These are phyloP conservation scores for Pseudozyma sp. DNA, from an alignment of 1,284 basidiomycete genomes.

Conservation along the genomic window DNA sequence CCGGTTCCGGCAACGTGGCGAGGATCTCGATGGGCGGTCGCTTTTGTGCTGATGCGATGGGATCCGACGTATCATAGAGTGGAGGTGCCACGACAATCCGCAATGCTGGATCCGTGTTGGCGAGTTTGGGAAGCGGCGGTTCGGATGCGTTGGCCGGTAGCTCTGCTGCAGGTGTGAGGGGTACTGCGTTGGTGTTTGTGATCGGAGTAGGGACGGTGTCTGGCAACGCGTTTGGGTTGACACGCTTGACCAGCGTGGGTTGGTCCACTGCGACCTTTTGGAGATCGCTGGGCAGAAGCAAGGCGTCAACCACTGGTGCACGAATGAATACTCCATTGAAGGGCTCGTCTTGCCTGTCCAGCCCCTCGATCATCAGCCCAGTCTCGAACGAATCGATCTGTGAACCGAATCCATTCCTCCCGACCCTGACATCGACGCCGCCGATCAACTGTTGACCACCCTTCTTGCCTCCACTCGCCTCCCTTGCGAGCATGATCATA, in stretches of 20 bases:
- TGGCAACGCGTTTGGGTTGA: conserved; percentile 16
- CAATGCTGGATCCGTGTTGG: conserved; percentile 21
- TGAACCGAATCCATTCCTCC: conserved; percentile 80
- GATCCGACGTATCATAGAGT: conserved; percentile 39
- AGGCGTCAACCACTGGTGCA: conserved; percentile 77
- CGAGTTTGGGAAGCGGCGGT: conserved; percentile 16
- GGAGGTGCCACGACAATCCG: conserved; percentile 53
- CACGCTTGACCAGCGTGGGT: conserved; percentile 38
- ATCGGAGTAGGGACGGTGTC: conserved; percentile 14
- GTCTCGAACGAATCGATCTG: conserved; percentile 88
- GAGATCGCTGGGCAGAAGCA: conserved; percentile 46
- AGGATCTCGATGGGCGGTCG: conserved; percentile 73
- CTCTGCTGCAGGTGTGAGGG: conserved; percentile 17
- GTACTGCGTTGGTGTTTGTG: conserved; percentile 18
- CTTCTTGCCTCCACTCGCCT: conserved; percentile 78
- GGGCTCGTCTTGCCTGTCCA: conserved; percentile 73
- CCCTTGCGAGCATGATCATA: conserved; percentile 81
- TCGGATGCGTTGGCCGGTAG: conserved; percentile 14
- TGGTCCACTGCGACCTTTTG: conserved; percentile 43
- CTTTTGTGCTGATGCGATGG: conserved; percentile 22
- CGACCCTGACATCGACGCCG: conserved; percentile 83
- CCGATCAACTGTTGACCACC: conserved; percentile 88
- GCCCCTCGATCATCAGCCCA: conserved; percentile 76
- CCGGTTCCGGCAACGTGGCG: conserved; percentile 76
- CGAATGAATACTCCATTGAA: conserved; percentile 95